Evolutionary conservation across 345 rosid genomes (phyloP), one percentile per base, ranked within the genome.

Genomic region (Sisymbrium altissimum): DNA sequence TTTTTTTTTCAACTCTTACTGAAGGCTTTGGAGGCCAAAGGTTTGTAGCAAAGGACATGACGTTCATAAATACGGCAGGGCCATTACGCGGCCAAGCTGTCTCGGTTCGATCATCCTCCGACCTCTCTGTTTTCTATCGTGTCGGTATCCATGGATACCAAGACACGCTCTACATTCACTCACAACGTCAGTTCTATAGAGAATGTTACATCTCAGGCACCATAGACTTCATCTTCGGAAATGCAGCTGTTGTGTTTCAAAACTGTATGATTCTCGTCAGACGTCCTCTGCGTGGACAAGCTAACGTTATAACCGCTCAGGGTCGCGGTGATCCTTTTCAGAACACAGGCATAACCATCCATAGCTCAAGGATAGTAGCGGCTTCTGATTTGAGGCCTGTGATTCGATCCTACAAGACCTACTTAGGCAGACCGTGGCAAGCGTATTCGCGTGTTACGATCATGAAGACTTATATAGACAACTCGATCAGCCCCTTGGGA

Each of bases 141-240:
- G 89, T 92, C 4, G 82, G 88, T 39, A 78, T 92, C 64, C 85
- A 85, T 40, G 98, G 98, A 13, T 85, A 85, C 79, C 98, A 92
- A 67, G 98, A 92, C 85, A 90, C 96, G 3, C 88, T 92, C 19
- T 79, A 87, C 68, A 91, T 86, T 62, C 95, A 86, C 66, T 90
- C 98, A 2, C 98, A 92, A 54, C 83, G 98, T 2, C 98, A 92
- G 66, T 92, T 92, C 84, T 92, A 72, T 71, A 72, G 84, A 27
- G 86, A 83, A 73, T 92, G 98, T 54, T 85, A 87, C 79, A 81
- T 92, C 53, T 90, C 82, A 50, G 98, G 98, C 64, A 92, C 98
- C 9, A 72, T 92, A 3, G 98, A 92, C 69, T 87, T 92, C 79
- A 90, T 92, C 40, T 92, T 92, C 6, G 98, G 96, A 4, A 92